Conservation (phyloP, 345 rosid species). For the Capsella bursapastoris region DNA sequence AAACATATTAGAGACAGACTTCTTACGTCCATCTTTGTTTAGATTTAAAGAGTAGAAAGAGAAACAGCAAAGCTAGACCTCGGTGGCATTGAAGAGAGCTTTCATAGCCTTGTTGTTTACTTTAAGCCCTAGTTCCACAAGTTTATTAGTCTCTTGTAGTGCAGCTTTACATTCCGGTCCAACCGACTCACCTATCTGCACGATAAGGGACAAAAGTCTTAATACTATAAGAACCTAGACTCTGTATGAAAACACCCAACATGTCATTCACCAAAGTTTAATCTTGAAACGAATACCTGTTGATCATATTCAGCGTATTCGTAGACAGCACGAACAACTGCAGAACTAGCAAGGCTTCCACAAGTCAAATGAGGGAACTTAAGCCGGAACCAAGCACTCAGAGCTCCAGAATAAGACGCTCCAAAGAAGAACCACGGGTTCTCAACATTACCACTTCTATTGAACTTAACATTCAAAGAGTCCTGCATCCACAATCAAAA, state of each 20-base stretch:
- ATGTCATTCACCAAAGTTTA: conserved; percentile 1
- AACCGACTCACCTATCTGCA: conserved; percentile 83
- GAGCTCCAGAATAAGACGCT: conserved; percentile 85
- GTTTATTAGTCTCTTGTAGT: conserved; percentile 69
- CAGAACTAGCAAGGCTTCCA: conserved; percentile 98
- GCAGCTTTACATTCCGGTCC: conserved; percentile 93
- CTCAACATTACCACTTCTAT: conserved; percentile 52
- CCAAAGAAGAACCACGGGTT: conserved; percentile 96
- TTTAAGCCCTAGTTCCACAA: conserved; percentile 68
- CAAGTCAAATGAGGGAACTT: conserved; percentile 96
- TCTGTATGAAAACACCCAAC: not conserved
- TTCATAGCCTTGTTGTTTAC: conserved; percentile 65
- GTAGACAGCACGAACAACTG: conserved; percentile 87
- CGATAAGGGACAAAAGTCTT: conserved; percentile 10
- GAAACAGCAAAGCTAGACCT: conserved; percentile 60
- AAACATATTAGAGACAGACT: not conserved
- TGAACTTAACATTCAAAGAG: conserved; percentile 63
- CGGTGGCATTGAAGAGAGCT: conserved; percentile 68
- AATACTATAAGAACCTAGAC: conserved; percentile 11
- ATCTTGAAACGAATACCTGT: conserved; percentile 56
- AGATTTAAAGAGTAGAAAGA: not conserved
- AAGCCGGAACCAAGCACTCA: conserved; percentile 96
- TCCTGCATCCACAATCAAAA: conserved; percentile 50
- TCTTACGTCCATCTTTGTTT: not conserved
- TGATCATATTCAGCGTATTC: conserved; percentile 76